Evolutionary conservation across 805 yeast genomes (phyloP).

Genomic region (Candida suzukii): DNA sequence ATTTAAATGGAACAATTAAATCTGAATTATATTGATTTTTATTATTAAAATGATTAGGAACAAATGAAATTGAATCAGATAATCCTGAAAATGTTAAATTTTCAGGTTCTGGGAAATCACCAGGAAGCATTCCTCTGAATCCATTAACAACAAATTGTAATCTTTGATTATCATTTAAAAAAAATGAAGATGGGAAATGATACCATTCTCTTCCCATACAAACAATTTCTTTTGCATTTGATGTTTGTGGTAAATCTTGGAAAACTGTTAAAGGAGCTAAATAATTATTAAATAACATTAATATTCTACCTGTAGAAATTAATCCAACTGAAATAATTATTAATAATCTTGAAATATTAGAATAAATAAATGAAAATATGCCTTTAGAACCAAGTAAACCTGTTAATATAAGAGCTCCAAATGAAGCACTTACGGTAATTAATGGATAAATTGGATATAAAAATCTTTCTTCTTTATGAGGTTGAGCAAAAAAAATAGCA

Average conservation of each 20-base stretch:
- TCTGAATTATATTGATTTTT: slow-evolving; percentile 57
- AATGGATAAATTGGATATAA: slow-evolving; percentile 79
- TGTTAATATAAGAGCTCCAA: slow-evolving; percentile 25
- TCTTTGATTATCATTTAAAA: slow-evolving; percentile 58
- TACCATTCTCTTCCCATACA: slow-evolving; percentile 97
- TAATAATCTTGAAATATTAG: slow-evolving; percentile 2
- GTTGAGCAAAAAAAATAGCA: slow-evolving; percentile 59
- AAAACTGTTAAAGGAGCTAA: slow-evolving; percentile 65
- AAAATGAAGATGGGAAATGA: slow-evolving; percentile 83
- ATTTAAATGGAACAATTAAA: slow-evolving; percentile 39
- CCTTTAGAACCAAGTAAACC: slow-evolving; percentile 8
- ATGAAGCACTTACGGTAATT: slow-evolving; percentile 55
- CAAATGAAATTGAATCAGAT: slow-evolving; percentile 31
- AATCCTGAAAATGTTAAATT: slow-evolving; percentile 13
- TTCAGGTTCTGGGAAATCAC: slow-evolving; percentile 55
- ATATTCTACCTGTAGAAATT: slow-evolving; percentile 43
- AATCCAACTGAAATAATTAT: slow-evolving; percentile 10
- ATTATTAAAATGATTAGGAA: slow-evolving; percentile 71
- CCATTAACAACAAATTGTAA: slow-evolving; percentile 67
- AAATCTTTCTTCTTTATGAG: slow-evolving; percentile 92
- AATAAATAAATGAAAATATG: slow-evolving; percentile 1
- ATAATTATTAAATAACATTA: slow-evolving; percentile 60
- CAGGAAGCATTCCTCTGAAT: slow-evolving; percentile 84
- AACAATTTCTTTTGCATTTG: slow-evolving; percentile 36
- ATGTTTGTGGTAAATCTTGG: slow-evolving; percentile 28